A percentile compares a stretch with the other conserved stretches of the same genome.
Conservation (phyloP, 176 grass and related monocot species). For the Raddia distichophylla region DNA sequence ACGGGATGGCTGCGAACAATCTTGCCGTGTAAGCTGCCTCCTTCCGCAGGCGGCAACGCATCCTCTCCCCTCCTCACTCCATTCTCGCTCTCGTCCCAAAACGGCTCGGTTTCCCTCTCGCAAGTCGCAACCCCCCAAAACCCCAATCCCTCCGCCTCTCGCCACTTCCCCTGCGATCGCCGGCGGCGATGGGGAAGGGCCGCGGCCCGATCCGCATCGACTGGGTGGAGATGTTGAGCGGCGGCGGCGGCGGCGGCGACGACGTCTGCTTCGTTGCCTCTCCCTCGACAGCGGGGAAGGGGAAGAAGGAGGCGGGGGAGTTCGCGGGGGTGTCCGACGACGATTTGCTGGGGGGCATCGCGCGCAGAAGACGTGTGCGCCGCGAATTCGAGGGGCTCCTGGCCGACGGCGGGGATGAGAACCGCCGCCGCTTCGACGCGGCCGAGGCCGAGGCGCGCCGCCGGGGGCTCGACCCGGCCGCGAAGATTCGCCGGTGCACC, state of each 20-base stretch:
- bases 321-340: not conserved
- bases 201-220: not conserved
- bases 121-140: not conserved
- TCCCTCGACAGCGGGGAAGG: not conserved
- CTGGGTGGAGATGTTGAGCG: not conserved
- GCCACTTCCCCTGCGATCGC: not conserved
- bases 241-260: not conserved
- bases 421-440: not conserved
- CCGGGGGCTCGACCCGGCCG: not conserved
- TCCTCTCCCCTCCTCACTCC: too few species aligned
- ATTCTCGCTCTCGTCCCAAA: not conserved
- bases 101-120: slow-evolving; percentile 19
- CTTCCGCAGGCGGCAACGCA: too few species aligned
- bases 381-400: not conserved
- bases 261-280: not conserved
- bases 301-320: not conserved
- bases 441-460: not conserved
- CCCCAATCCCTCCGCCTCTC: not conserved
- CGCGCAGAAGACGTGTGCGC: not conserved
- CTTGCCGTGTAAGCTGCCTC: too few species aligned
- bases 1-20: too few species aligned
- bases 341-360: not conserved
- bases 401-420: not conserved
- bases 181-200: not conserved
- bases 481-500: slow-evolving; percentile 3